These are phyloP conservation scores for Cladobotryum protrusum DNA, from an alignment of 2,329 filamentous ascomycete species.

Conservation along the genomic window DNA sequence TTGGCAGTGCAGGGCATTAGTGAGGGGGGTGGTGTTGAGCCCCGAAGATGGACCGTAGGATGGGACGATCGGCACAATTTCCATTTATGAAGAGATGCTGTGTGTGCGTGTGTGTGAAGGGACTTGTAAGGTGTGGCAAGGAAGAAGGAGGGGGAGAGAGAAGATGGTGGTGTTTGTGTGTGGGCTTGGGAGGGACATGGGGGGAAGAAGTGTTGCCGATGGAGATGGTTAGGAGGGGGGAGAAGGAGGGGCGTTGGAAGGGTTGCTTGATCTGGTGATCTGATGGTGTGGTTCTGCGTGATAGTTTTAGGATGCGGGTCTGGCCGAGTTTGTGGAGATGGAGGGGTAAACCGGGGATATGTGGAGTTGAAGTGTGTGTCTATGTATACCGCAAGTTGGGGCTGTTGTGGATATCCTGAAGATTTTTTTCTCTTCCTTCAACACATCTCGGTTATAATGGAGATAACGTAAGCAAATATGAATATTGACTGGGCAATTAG, in stretches of 20 bases:
- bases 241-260: too few relatives aligned
- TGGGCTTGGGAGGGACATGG: too few relatives aligned
- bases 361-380: neutral
- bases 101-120: too few relatives aligned
- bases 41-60: neutral
- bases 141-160: constrained; percentile 5
- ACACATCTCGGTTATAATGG: too few relatives aligned
- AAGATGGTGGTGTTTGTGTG: neutral
- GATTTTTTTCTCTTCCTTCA: too few relatives aligned
- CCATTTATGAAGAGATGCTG: neutral
- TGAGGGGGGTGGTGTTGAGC: too few relatives aligned
- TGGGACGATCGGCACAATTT: neutral
- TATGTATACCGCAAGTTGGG: neutral
- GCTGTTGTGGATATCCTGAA: neutral
- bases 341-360: neutral
- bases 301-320: constrained; percentile 3
- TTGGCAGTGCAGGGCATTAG: too few relatives aligned
- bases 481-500: too few relatives aligned
- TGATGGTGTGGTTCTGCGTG: constrained; percentile 1
- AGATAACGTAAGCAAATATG: too few relatives aligned
- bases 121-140: neutral
- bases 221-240: too few relatives aligned
- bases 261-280: constrained; percentile 5
- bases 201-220: too few relatives aligned
- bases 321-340: constrained; percentile 11